Evolutionary conservation across 768 basidiomycete species (phyloP), one percentile per base, ranked within the genome.

Genomic region (Boletus rubescentipes): DNA sequence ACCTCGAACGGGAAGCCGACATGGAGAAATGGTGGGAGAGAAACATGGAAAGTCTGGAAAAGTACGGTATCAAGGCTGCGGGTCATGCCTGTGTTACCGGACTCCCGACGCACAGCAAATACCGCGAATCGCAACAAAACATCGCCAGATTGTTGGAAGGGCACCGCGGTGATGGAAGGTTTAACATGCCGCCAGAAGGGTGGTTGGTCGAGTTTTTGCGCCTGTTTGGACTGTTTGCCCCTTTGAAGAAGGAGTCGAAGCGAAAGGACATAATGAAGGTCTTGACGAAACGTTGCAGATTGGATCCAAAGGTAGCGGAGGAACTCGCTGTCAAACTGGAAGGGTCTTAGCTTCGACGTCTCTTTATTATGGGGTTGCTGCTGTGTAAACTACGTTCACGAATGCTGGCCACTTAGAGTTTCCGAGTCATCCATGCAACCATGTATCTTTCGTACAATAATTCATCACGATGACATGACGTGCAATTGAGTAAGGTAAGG

Each of bases 61-160:
- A 53, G 26, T 62, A 67, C 15, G 61, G 66, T 14, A 67, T 73
- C 59, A 51, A 55, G 7, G 61, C 63, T 40, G 61, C 59, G 0
- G 67, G 54, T 12, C 71, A 73, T 31, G 73, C 73, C 23, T 73
- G 72, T 59, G 70, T 75, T 18, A 74, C 73, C 16, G 71, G 67
- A 2, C 53, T 68, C 16, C 59, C 61, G n/a, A 54, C 51, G 34
- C 67, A 66, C 47, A 61, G 46, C 47, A 72, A 70, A 47, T 71
- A 72, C 29, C 31, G 21, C 8, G 54, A 63, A 39, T 70, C 69
- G 8, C 57, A 48, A 14, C 23, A 20, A 4, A 62, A 64, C 36
- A 56, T 70, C 18, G 11, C 26, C 16, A 38, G 7, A 1, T 18
- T 70, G 47, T 51, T 70, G 49, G 41, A 35, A 9, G 44, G 54